Percentiles rank a stretch among this genome's conserved stretches.
phyloP scores from a whole-genome alignment of 83 land plant genomes.

The Picea mariana region DNA sequence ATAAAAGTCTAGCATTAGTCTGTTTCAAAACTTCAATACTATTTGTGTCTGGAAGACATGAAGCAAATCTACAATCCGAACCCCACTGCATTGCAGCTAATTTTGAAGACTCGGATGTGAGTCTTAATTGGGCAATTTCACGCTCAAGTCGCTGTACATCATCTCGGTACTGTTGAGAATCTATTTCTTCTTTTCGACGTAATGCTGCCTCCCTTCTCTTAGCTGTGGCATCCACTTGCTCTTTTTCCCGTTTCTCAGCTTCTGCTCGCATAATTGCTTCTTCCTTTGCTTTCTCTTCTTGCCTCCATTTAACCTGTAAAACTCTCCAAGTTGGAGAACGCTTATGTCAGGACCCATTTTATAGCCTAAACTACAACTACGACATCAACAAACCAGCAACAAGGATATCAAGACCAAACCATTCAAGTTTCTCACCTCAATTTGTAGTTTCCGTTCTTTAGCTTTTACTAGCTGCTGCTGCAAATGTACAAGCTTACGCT shows the following conservation, averaged over 20 bases:
- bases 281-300: constrained; percentile 72
- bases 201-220: constrained; percentile 62
- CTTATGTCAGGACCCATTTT: not conserved
- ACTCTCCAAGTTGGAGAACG: constrained; percentile 2
- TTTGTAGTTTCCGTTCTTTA: constrained; percentile 57
- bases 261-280: constrained; percentile 59
- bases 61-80: constrained; percentile 37
- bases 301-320: constrained; percentile 74
- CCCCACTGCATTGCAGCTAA: constrained; percentile 53
- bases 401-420: not conserved
- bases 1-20: not conserved
- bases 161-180: constrained; percentile 49
- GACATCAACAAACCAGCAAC: not conserved
- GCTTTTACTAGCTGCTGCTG: constrained; percentile 66
- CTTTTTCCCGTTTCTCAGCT: constrained; percentile 54
- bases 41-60: constrained; percentile 23
- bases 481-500: constrained; percentile 45
- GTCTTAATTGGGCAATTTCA: constrained; percentile 60
- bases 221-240: constrained; percentile 61
- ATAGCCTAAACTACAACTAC: not conserved
- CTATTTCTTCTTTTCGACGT: constrained; percentile 63
- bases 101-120: constrained; percentile 57
- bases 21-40: constrained; percentile 21
- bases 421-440: constrained; percentile 56
- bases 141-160: constrained; percentile 66